Conservation (phyloP, 2,329 filamentous ascomycete genomes). For the Xylaria sp. region DNA sequence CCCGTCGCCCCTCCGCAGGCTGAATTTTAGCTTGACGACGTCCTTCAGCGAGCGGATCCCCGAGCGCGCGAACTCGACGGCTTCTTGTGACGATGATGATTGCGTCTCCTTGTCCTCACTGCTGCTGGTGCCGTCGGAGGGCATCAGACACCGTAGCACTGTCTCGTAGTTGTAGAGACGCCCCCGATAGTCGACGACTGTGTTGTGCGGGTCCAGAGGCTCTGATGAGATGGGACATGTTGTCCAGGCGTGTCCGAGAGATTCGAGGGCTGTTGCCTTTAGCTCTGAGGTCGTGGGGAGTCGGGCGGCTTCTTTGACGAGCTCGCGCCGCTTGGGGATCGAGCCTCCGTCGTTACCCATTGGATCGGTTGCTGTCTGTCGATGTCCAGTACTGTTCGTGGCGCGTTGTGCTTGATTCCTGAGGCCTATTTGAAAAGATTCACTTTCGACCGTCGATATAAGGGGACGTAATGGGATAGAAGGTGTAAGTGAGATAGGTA, state of each 20-base stretch:
- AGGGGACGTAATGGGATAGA: neutral
- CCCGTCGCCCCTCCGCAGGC: slow-evolving; percentile 52
- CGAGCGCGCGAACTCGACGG: slow-evolving; percentile 56
- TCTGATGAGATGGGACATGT: slow-evolving; percentile 87
- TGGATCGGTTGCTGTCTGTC: neutral
- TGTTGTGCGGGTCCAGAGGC: slow-evolving; percentile 72
- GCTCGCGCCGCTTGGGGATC: slow-evolving; percentile 93
- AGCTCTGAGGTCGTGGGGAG: slow-evolving; percentile 83
- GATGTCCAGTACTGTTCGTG: neutral
- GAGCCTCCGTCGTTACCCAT: slow-evolving; percentile 99
- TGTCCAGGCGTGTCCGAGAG: slow-evolving; percentile 85
- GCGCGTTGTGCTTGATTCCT: neutral
- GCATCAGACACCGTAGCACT: slow-evolving; percentile 71
- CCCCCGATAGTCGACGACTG: slow-evolving; percentile 86
- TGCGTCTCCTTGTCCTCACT: slow-evolving; percentile 19
- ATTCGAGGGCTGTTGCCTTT: slow-evolving; percentile 88
- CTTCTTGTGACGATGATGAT: slow-evolving; percentile 28
- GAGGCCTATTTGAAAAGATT: neutral
- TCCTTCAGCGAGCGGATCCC: slow-evolving; percentile 86
- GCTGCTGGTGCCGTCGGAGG: slow-evolving; percentile 57
- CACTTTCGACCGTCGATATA: neutral
- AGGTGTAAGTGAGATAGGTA: neutral
- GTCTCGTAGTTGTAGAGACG: slow-evolving; percentile 95
- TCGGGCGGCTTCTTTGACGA: slow-evolving; percentile 92
- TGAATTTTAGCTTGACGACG: slow-evolving; percentile 84